Conservation (phyloP, 176 grass and related monocot species). For the Dactylis glomerata region DNA sequence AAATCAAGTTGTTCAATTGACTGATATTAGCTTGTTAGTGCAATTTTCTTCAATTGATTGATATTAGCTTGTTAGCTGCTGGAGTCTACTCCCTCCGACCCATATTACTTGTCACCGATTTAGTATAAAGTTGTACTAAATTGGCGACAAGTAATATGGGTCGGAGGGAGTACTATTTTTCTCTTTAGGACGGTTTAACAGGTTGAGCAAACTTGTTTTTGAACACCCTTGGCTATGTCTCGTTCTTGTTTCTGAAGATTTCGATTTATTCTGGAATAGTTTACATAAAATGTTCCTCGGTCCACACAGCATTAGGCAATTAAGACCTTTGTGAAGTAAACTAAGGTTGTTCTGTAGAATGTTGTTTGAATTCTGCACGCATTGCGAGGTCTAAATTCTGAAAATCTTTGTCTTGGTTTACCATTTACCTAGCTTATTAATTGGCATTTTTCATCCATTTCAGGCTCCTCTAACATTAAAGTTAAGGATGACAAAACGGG, state of each 20-base stretch:
- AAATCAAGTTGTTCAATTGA: background rate
- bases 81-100: background rate
- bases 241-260: background rate
- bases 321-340: background rate
- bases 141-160: too few relatives aligned
- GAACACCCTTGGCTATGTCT: background rate
- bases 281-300: background rate
- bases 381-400: background rate
- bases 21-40: slow-evolving; percentile 2
- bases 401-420: background rate
- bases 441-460: slow-evolving; percentile 17
- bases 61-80: background rate
- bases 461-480: slow-evolving; percentile 96
- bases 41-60: background rate
- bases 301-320: background rate
- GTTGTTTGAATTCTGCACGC: background rate
- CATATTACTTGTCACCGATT: too few relatives aligned
- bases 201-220: background rate
- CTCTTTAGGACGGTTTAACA: background rate
- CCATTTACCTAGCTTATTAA: background rate
- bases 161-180: background rate
- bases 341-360: background rate
- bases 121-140: too few relatives aligned
- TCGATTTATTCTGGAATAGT: slow-evolving; percentile 1
- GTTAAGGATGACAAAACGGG: slow-evolving; percentile 64